A percentile compares a stretch with the other conserved stretches of the same genome.
Conservation (phyloP, 2,329 filamentous ascomycete genomes). For the Mycocentrospora acerina region DNA sequence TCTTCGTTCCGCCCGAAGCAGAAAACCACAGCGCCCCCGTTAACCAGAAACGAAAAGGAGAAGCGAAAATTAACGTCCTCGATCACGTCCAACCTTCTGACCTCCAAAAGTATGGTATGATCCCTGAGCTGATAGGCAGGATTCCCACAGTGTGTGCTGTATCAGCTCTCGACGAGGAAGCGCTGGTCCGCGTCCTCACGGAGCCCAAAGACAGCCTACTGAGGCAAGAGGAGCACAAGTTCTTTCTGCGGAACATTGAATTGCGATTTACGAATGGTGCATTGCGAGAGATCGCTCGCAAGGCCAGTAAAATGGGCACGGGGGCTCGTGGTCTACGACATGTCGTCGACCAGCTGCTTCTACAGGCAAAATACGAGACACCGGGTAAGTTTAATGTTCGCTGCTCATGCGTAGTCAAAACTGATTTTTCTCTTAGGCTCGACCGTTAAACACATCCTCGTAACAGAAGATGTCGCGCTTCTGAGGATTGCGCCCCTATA, state of each 20-base stretch:
- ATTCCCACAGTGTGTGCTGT: conserved; percentile 88
- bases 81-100: conserved; percentile 75
- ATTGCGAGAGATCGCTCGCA: conserved; percentile 77
- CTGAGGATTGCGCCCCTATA: conserved; percentile 46
- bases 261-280: conserved; percentile 81
- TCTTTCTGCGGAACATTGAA: conserved; percentile 74
- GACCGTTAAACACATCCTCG: conserved; percentile 48
- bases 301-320: conserved; percentile 68
- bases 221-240: conserved; percentile 85
- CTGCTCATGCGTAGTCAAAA: background rate
- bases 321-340: conserved; percentile 58
- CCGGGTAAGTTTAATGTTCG: conserved; percentile 39
- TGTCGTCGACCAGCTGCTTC: conserved; percentile 50
- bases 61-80: conserved; percentile 56
- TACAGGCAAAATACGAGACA: conserved; percentile 51
- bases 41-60: conserved; percentile 18
- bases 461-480: conserved; percentile 49
- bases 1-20: conserved; percentile 46
- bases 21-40: conserved; percentile 28
- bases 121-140: conserved; percentile 93
- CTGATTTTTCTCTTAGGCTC: conserved; percentile 29
- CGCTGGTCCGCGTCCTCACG: conserved; percentile 83
- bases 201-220: conserved; percentile 88
- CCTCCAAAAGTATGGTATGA: conserved; percentile 84
- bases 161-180: conserved; percentile 66